Conservation (phyloP, 306 rosid genomes). For the Glycine soja region DNA sequence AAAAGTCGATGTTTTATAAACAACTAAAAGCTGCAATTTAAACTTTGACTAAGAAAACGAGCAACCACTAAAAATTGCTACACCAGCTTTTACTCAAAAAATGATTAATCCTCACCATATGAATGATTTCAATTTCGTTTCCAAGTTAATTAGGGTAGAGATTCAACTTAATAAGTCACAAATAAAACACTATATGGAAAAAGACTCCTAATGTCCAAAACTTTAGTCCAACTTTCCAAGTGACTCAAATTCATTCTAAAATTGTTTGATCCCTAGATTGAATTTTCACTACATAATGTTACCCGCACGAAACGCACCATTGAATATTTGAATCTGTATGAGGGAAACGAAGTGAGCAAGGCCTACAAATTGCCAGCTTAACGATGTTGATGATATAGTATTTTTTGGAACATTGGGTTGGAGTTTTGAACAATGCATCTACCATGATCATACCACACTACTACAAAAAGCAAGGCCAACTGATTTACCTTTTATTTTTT, state of each 20-base stretch:
- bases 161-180: not conserved
- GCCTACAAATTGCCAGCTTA: slow-evolving; percentile 32
- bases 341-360: not conserved
- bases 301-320: not conserved
- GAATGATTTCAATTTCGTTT: not conserved
- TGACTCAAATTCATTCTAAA: not conserved
- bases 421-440: not conserved
- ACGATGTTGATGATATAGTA: not conserved
- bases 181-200: not conserved
- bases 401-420: slow-evolving; percentile 10
- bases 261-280: not conserved
- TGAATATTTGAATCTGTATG: slow-evolving; percentile 8
- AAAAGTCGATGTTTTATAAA: too few relatives aligned
- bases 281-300: not conserved
- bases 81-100: not conserved
- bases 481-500: too few relatives aligned
- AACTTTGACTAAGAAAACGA: not conserved
- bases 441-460: too few relatives aligned
- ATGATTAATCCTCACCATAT: not conserved
- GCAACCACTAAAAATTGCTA: not conserved
- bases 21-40: too few relatives aligned
- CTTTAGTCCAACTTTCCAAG: not conserved
- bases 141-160: not conserved
- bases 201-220: not conserved
- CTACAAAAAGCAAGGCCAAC: too few relatives aligned